phyloP scores from a whole-genome alignment of 2,329 filamentous ascomycete genomes.

The Malbranchea zuffiana region DNA sequence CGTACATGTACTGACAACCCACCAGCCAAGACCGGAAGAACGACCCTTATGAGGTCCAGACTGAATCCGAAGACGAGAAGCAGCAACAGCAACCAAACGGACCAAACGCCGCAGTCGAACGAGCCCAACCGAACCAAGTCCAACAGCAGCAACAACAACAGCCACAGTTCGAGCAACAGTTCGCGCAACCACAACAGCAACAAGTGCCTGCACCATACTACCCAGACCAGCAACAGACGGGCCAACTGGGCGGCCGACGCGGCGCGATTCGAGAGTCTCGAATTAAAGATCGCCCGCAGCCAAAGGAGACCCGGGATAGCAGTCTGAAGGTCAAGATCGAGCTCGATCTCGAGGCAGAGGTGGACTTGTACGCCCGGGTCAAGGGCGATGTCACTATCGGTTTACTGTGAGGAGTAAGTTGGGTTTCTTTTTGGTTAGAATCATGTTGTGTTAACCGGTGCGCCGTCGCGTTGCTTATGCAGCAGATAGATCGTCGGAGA shows the following conservation, averaged over 20 bases:
- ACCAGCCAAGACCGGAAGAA: slow-evolving; percentile 3
- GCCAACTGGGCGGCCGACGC: background rate
- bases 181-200: slow-evolving; percentile 3
- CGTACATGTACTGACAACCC: background rate
- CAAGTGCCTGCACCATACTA: slow-evolving; percentile 1
- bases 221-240: background rate
- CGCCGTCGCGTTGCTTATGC: background rate
- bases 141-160: slow-evolving; percentile 5
- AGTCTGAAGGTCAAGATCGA: slow-evolving; percentile 35
- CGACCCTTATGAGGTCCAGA: slow-evolving; percentile 8
- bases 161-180: background rate
- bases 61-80: slow-evolving; percentile 4
- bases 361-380: slow-evolving; percentile 24
- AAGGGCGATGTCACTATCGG: slow-evolving; percentile 29
- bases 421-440: slow-evolving; percentile 2
- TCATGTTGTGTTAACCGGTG: background rate
- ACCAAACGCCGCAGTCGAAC: no score
- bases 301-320: slow-evolving; percentile 28
- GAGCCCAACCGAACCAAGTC: slow-evolving; percentile 1
- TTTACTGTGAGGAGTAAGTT: slow-evolving; percentile 24
- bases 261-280: slow-evolving; percentile 21
- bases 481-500: no score
- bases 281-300: slow-evolving; percentile 29
- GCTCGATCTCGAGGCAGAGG: slow-evolving; percentile 24
- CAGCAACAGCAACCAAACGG: background rate